Percentiles rank a stretch among this genome's conserved stretches.
phyloP scores from a whole-genome alignment of 2,329 filamentous ascomycete species.

The Ambrosiella beaveri region DNA sequence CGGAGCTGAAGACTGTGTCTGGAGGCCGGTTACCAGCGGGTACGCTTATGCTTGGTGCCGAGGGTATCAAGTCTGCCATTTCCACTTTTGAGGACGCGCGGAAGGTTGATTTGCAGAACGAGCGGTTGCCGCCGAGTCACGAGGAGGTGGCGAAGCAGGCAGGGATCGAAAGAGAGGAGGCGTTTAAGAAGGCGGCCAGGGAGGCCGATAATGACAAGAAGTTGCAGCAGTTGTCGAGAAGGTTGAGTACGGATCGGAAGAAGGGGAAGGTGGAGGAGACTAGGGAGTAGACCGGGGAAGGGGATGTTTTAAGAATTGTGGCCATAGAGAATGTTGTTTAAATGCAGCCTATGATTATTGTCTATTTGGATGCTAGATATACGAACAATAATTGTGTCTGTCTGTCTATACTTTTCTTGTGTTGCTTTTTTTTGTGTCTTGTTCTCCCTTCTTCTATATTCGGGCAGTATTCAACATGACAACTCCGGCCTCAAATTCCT shows the following conservation, averaged over 20 bases:
- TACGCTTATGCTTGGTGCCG: conserved; percentile 92
- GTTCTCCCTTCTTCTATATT: neutral
- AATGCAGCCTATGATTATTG: neutral
- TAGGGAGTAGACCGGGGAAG: neutral
- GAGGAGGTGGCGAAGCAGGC: conserved; percentile 78
- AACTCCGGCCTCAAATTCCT: conserved; percentile 6
- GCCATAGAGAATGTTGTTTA: neutral
- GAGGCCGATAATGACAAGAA: conserved; percentile 88
- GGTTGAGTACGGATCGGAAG: conserved; percentile 55
- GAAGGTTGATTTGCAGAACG: conserved; percentile 94
- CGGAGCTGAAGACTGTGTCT: conserved; percentile 90
- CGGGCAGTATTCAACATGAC: conserved; percentile 11
- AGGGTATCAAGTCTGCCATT: conserved; percentile 97
- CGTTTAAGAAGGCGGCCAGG: conserved; percentile 66
- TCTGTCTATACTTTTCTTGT: neutral
- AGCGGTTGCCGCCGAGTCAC: conserved; percentile 76
- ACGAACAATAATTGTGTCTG: neutral
- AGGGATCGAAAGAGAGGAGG: conserved; percentile 64
- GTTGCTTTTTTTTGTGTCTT: neutral
- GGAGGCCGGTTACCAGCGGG: conserved; percentile 85
- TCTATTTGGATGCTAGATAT: neutral
- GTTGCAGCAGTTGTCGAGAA: conserved; percentile 68
- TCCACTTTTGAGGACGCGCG: conserved; percentile 90
- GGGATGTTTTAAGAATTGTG: neutral
- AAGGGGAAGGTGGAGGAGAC: neutral